Evolutionary conservation across 2,329 filamentous ascomycete genomes (phyloP).

Genomic region (Aspergillus hortae): DNA sequence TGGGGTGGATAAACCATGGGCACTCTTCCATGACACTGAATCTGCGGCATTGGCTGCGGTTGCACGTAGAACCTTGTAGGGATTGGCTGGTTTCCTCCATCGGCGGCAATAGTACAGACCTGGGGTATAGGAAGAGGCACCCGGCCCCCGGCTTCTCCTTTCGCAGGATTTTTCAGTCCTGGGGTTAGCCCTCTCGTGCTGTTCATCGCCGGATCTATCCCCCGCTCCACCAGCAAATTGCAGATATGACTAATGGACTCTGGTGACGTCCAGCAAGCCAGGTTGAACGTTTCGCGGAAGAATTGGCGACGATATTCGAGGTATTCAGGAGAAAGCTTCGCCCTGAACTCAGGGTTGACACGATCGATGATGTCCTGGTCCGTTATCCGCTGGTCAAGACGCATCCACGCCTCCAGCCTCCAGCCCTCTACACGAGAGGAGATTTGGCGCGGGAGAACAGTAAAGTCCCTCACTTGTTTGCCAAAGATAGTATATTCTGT

Average conservation of each 20-base stretch:
- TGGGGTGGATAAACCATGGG: no score
- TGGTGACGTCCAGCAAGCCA: slow-evolving; percentile 12
- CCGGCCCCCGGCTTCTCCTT: slow-evolving; percentile 14
- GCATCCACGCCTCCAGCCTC: slow-evolving; percentile 25
- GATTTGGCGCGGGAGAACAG: slow-evolving; percentile 14
- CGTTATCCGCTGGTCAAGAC: slow-evolving; percentile 21
- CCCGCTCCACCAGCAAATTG: neutral
- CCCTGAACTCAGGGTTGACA: slow-evolving; percentile 12
- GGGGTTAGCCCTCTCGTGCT: slow-evolving; percentile 16
- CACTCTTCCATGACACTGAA: neutral
- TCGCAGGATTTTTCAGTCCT: slow-evolving; percentile 11
- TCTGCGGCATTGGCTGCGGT: neutral
- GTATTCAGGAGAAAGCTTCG: neutral
- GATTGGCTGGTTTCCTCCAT: neutral
- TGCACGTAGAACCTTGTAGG: neutral
- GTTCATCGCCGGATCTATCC: slow-evolving; percentile 10
- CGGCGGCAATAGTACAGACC: neutral
- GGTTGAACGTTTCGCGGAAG: slow-evolving; percentile 12
- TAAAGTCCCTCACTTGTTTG: slow-evolving; percentile 9
- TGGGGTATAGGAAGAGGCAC: slow-evolving; percentile 4
- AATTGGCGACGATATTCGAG: slow-evolving; percentile 11
- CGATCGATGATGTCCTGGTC: slow-evolving; percentile 22
- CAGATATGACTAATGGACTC: slow-evolving; percentile 6
- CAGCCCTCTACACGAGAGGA: slow-evolving; percentile 21
- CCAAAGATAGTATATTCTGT: slow-evolving; percentile 14